A percentile compares a stretch with the other conserved stretches of the same genome.
Conservation (phyloP, 2,329 filamentous ascomycete species). For the Sporothrix euskadiensis region DNA sequence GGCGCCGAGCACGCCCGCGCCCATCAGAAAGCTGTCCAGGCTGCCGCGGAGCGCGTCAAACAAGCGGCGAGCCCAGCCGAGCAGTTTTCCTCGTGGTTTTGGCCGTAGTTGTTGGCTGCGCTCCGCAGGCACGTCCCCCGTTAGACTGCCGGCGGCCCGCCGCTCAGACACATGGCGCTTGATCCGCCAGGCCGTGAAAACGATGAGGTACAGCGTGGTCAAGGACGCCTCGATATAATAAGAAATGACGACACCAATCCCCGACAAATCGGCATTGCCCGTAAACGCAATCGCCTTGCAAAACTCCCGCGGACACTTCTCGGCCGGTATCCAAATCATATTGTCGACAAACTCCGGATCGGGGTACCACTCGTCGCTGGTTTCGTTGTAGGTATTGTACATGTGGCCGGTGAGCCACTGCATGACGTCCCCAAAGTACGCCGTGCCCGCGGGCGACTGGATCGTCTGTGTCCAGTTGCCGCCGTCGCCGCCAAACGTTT, state of each 20-base stretch:
- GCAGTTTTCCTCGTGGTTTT: not conserved
- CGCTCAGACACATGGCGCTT: not conserved
- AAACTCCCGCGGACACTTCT: conserved; percentile 26
- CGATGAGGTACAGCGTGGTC: conserved; percentile 30
- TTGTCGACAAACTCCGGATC: conserved; percentile 25
- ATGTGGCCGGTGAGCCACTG: conserved; percentile 24
- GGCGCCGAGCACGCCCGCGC: conserved; percentile 29
- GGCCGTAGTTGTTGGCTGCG: too few relatives aligned
- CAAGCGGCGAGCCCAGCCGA: conserved; percentile 30
- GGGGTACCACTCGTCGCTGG: conserved; percentile 10
- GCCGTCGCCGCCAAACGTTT: not conserved
- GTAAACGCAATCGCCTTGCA: conserved; percentile 34
- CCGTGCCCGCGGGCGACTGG: conserved; percentile 9
- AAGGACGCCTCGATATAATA: conserved; percentile 33
- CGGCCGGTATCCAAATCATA: conserved; percentile 26
- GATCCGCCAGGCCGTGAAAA: conserved; percentile 28
- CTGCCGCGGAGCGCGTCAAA: conserved; percentile 36
- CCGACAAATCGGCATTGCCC: conserved; percentile 33
- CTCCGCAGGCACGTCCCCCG: not conserved
- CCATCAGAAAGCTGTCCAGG: conserved; percentile 35
- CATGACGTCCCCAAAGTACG: conserved; percentile 18
- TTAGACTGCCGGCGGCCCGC: not conserved
- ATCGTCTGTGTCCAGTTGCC: not conserved
- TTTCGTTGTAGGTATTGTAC: conserved; percentile 21
- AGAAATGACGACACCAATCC: conserved; percentile 31